Percentiles rank a stretch among this genome's conserved stretches.
Conservation (phyloP, 345 rosid genomes). For the Aquilaria yunnanensis region DNA sequence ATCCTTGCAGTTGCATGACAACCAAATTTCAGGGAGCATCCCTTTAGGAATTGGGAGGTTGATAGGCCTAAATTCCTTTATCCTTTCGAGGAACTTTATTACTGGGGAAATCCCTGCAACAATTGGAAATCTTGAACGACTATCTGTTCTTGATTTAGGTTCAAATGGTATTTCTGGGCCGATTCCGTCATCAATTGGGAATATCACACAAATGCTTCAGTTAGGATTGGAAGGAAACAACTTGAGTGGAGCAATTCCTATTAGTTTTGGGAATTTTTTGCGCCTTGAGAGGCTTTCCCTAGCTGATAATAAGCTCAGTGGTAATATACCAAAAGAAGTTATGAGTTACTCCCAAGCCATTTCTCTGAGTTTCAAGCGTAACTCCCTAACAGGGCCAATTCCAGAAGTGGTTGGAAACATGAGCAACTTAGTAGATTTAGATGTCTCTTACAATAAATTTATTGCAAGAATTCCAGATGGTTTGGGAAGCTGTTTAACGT, state of each 20-base stretch:
- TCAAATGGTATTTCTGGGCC: neutral
- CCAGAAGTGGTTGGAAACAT: too few relatives aligned
- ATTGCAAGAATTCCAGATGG: neutral
- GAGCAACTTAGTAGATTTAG: too few relatives aligned
- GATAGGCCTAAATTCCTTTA: neutral
- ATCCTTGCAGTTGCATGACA: neutral
- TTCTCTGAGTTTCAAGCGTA: too few relatives aligned
- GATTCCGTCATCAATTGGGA: neutral
- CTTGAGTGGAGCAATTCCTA: neutral
- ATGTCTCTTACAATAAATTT: neutral
- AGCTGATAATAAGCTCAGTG: neutral
- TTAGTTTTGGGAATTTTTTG: neutral
- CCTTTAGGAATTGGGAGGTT: neutral
- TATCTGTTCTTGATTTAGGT: neutral
- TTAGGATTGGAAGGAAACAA: neutral
- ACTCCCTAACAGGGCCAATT: too few relatives aligned
- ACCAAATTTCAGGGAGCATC: neutral
- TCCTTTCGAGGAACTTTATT: neutral
- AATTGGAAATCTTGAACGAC: neutral
- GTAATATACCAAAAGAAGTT: too few relatives aligned
- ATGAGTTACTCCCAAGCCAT: too few relatives aligned
- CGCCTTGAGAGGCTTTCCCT: neutral
- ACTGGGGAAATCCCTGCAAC: neutral
- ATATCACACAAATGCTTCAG: neutral
- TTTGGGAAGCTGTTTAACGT: conserved; percentile 5